A percentile compares a stretch with the other conserved stretches of the same genome.
These are phyloP conservation scores for Fusarium sp. DNA, from an alignment of 2,329 filamentous ascomycete genomes.

Conservation along the genomic window DNA sequence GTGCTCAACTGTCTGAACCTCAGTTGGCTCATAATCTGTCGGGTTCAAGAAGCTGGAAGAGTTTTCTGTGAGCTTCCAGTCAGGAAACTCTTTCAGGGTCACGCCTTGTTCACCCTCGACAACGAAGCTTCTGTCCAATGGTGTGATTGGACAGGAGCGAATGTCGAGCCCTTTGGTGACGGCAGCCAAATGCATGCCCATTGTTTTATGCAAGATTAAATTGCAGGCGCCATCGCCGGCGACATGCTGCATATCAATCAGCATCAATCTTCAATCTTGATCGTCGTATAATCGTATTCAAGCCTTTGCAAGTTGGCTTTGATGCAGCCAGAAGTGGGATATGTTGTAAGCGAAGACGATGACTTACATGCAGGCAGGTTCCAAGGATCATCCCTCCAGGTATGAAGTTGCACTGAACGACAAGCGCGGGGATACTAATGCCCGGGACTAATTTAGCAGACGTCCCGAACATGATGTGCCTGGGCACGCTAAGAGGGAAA, in stretches of 20 bases:
- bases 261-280: rapidly evolving
- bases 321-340: not conserved
- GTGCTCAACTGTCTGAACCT: not conserved
- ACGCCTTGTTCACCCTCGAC: not conserved
- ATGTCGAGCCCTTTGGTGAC: not conserved
- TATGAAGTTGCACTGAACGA: conserved; percentile 17
- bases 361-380: conserved; percentile 16
- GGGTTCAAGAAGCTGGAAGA: conserved; percentile 7
- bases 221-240: conserved; percentile 19
- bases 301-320: too few relatives aligned
- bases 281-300: too few relatives aligned
- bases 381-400: conserved; percentile 12
- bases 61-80: conserved; percentile 18
- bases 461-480: conserved; percentile 14
- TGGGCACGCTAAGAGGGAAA: conserved; percentile 9
- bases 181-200: conserved; percentile 11
- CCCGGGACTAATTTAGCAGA: not conserved
- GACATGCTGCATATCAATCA: conserved; percentile 4
- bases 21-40: not conserved
- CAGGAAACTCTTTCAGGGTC: not conserved
- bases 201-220: conserved; percentile 12
- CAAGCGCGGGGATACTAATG: not conserved
- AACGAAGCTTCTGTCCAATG: conserved; percentile 3
- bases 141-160: not conserved
- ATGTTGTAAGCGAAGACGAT: too few relatives aligned